A percentile compares a stretch with the other conserved stretches of the same genome.
Conservation (phyloP, 164 flowering plant genomes). For the Brasenia schreberi region DNA sequence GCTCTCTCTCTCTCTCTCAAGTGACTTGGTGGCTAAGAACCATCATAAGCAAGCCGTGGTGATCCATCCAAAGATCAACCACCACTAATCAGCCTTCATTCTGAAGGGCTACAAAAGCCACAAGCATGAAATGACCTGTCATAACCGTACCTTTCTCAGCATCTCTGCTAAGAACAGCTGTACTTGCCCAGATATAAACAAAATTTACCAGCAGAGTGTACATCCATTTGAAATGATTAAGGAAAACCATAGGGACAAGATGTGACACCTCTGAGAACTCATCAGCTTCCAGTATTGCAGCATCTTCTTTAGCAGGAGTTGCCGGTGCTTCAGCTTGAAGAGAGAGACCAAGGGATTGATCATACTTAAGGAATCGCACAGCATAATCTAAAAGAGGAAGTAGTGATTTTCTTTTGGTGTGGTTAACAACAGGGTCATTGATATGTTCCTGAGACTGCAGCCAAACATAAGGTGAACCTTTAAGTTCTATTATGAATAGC, state of each 20-base stretch:
- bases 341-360: slow-evolving; percentile 17
- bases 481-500: not conserved
- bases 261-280: slow-evolving; percentile 49
- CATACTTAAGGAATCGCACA: slow-evolving; percentile 51
- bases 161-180: no score
- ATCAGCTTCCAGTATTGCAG: slow-evolving; percentile 31
- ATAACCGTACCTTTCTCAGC: no score
- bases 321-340: slow-evolving; percentile 48
- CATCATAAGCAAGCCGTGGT: no score
- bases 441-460: slow-evolving; percentile 23
- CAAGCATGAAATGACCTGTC: no score
- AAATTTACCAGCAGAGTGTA: not conserved
- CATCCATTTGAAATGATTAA: not conserved
- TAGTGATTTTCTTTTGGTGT: slow-evolving; percentile 8
- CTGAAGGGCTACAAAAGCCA: no score
- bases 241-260: not conserved
- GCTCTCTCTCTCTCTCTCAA: no score
- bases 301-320: slow-evolving; percentile 51
- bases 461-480: not conserved
- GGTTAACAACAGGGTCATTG: slow-evolving; percentile 16
- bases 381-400: slow-evolving; percentile 55
- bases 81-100: no score
- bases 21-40: no score
- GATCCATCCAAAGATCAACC: no score
- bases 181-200: no score